These are phyloP conservation scores for Tricholomella constricta DNA, from an alignment of 768 basidiomycete species.

Conservation along the genomic window DNA sequence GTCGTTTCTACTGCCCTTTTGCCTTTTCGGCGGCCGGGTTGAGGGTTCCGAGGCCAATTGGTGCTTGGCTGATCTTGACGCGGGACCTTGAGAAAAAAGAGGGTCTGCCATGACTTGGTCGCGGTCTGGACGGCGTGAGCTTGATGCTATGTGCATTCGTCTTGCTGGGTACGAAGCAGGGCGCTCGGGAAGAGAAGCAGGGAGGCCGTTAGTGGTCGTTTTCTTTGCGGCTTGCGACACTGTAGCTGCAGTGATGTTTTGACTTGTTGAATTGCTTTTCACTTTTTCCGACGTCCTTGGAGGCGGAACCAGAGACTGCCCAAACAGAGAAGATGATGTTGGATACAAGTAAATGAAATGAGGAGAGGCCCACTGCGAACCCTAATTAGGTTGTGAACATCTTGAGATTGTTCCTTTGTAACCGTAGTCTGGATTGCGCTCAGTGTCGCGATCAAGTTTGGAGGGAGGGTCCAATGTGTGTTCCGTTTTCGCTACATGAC, in stretches of 20 bases:
- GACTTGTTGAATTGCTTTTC: constrained; percentile 8
- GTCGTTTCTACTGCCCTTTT: constrained; percentile 24
- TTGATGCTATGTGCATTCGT: constrained; percentile 15
- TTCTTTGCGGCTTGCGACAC: not conserved
- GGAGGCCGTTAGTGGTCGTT: constrained; percentile 4
- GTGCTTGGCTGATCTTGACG: constrained; percentile 15
- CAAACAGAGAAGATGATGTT: constrained; percentile 44
- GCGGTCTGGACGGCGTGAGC: constrained; percentile 4
- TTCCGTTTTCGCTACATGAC: constrained; percentile 41
- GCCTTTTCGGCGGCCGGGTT: constrained; percentile 37
- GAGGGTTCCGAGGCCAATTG: constrained; percentile 26
- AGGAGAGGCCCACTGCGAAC: constrained; percentile 54
- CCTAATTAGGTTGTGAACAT: constrained; percentile 49
- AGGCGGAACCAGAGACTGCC: constrained; percentile 40
- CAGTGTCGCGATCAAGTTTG: constrained; percentile 39
- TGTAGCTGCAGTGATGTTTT: not conserved
- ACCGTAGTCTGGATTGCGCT: constrained; percentile 29
- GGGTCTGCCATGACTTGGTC: not conserved
- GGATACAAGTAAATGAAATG: constrained; percentile 36
- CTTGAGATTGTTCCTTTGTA: constrained; percentile 25
- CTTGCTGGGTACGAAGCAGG: constrained; percentile 12
- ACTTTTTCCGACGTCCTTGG: constrained; percentile 7
- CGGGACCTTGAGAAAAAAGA: not conserved
- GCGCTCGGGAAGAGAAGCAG: constrained; percentile 8
- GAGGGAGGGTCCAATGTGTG: constrained; percentile 44